These are phyloP conservation scores for Trichophyton equinum DNA, from an alignment of 2,329 filamentous ascomycete genomes.

Conservation along the genomic window DNA sequence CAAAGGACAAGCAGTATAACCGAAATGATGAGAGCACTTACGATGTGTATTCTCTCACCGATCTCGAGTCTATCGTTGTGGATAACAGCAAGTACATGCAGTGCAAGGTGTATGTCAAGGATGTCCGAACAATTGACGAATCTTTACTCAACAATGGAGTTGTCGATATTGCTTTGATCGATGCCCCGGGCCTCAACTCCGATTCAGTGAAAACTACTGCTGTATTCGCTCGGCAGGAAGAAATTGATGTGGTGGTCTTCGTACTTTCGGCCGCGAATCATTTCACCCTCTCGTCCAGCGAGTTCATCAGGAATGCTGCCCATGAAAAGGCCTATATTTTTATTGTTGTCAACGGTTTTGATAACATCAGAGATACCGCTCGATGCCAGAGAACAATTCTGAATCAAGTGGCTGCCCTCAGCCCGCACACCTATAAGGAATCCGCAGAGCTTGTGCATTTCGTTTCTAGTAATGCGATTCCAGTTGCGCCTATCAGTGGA, in stretches of 20 bases:
- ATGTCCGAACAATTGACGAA: conserved; percentile 77
- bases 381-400: conserved; percentile 86
- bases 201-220: conserved; percentile 96
- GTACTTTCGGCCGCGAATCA: conserved; percentile 96
- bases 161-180: conserved; percentile 93
- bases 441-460: conserved; percentile 89
- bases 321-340: conserved; percentile 98
- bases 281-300: conserved; percentile 93
- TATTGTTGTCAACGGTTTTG: conserved; percentile 95
- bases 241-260: conserved; percentile 97
- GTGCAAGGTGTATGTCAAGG: conserved; percentile 94
- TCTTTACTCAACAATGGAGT: conserved; percentile 94
- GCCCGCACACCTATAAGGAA: conserved; percentile 86
- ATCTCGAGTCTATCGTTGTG: conserved; percentile 78
- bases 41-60: conserved; percentile 63
- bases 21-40: conserved; percentile 90
- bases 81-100: conserved; percentile 83
- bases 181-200: conserved; percentile 87
- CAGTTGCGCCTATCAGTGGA: conserved; percentile 50
- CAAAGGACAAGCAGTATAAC: conserved; percentile 66
- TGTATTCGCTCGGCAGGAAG: conserved; percentile 91
- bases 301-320: conserved; percentile 92
- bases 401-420: conserved; percentile 77
- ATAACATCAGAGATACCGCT: conserved; percentile 82
- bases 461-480: conserved; percentile 91